phyloP scores from a whole-genome alignment of 257 asterid genomes.

The Solanum clarkiae region DNA sequence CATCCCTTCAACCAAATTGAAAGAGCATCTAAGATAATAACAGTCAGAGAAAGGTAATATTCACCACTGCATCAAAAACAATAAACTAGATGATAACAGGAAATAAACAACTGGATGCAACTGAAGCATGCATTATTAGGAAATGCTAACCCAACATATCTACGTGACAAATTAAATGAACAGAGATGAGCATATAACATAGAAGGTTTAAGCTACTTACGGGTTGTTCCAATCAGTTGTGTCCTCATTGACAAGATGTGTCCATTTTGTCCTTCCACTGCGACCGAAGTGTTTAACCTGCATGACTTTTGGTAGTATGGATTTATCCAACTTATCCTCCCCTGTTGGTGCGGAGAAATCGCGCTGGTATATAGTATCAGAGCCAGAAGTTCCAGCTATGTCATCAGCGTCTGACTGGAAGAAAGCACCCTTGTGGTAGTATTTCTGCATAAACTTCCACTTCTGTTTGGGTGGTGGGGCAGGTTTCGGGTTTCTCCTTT shows the following conservation, averaged over 20 bases:
- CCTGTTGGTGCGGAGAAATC: conserved; percentile 95
- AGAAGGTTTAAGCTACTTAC: conserved; percentile 26
- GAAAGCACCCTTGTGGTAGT: conserved; percentile 95
- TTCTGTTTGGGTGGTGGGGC: conserved; percentile 35
- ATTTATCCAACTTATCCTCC: conserved; percentile 85
- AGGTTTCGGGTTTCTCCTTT: conserved; percentile 82
- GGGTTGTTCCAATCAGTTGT: conserved; percentile 96
- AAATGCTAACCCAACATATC: not conserved
- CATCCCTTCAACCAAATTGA: not conserved
- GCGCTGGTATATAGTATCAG: conserved; percentile 37
- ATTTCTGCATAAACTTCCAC: conserved; percentile 95
- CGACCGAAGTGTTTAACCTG: conserved; percentile 97
- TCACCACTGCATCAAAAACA: not conserved
- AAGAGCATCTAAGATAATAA: not conserved
- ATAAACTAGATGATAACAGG: not conserved
- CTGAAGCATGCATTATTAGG: not conserved
- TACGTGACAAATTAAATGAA: not conserved
- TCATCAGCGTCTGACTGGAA: conserved; percentile 71
- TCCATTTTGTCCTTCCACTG: conserved; percentile 97
- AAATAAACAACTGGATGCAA: not conserved
- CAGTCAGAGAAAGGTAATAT: not conserved
- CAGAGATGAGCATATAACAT: not conserved
- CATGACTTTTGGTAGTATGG: conserved; percentile 84
- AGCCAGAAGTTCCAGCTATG: conserved; percentile 53
- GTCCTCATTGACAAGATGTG: conserved; percentile 92